Conservation (phyloP, 192 early-diverging fungal genomes). For the Coemansia sp. region DNA sequence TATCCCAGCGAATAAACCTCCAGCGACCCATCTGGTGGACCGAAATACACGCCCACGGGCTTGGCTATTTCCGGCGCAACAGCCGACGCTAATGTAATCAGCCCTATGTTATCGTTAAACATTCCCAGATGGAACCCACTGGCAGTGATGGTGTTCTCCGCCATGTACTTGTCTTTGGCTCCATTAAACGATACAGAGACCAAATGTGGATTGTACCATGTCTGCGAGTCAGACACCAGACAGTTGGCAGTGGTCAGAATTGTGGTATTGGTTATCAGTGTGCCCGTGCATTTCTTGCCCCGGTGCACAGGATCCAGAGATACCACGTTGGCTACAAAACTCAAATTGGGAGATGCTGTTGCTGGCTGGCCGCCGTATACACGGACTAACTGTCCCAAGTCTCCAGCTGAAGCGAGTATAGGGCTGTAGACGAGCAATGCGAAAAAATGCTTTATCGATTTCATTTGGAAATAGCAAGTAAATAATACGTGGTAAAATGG, state of each 20-base stretch:
- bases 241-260: slow-evolving; percentile 44
- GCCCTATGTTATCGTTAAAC: slow-evolving; percentile 26
- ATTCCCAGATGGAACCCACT: slow-evolving; percentile 7
- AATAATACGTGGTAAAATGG: too few species aligned
- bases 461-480: too few species aligned
- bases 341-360: background rate
- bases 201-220: slow-evolving; percentile 19
- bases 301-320: slow-evolving; percentile 19
- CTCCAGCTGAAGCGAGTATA: background rate
- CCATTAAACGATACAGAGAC: slow-evolving; percentile 21
- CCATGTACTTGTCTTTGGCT: slow-evolving; percentile 9
- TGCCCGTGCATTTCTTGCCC: slow-evolving; percentile 37
- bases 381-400: too few species aligned
- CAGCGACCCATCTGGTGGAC: too few species aligned
- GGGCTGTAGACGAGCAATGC: too few species aligned
- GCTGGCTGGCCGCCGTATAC: background rate
- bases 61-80: slow-evolving; percentile 1
- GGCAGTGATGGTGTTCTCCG: slow-evolving; percentile 15
- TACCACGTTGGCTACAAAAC: slow-evolving; percentile 31
- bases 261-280: slow-evolving; percentile 18
- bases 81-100: slow-evolving; percentile 19
- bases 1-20: too few species aligned
- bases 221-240: slow-evolving; percentile 13
- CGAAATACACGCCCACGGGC: too few species aligned
- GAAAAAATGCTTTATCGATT: too few species aligned